Conservation (phyloP, 768 basidiomycete genomes). For the Hypholoma fasciculare region DNA sequence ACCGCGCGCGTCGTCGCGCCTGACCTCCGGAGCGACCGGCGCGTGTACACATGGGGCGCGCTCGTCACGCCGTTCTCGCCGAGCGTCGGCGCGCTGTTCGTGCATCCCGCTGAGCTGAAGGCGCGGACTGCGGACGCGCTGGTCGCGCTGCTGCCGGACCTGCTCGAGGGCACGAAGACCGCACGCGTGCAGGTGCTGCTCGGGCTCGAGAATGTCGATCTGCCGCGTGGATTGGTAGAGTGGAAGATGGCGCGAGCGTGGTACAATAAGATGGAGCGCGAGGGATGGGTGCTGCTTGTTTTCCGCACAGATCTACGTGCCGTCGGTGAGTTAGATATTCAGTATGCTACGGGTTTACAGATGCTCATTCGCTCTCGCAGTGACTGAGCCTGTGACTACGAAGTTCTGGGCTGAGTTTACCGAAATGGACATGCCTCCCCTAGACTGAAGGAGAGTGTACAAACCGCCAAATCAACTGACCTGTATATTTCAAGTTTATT, state of each 20-base stretch:
- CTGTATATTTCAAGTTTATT: too few relatives aligned
- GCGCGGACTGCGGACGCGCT: background rate
- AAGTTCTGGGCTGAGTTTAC: too few relatives aligned
- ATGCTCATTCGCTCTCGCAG: background rate
- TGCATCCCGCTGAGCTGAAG: slow-evolving; percentile 2
- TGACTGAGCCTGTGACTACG: background rate
- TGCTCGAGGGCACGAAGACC: background rate
- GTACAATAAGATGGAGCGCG: slow-evolving; percentile 16
- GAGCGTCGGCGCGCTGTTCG: slow-evolving; percentile 11
- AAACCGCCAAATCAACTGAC: too few relatives aligned
- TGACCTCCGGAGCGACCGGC: background rate
- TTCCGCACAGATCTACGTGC: slow-evolving; percentile 13
- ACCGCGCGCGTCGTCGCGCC: background rate
- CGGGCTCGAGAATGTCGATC: slow-evolving; percentile 3
- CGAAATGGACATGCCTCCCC: too few relatives aligned
- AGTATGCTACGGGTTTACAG: background rate
- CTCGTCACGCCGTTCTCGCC: slow-evolving; percentile 8
- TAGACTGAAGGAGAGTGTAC: too few relatives aligned
- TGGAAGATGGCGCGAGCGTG: slow-evolving; percentile 20
- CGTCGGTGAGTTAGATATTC: slow-evolving; percentile 7
- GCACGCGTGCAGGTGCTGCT: slow-evolving; percentile 8
- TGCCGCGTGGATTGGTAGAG: slow-evolving; percentile 6
- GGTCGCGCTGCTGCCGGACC: background rate
- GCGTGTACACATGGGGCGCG: background rate
- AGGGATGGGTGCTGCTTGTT: slow-evolving; percentile 17